A percentile compares a stretch with the other conserved stretches of the same genome.
Conservation (phyloP, 768 basidiomycete species). For the Mycena kentingensis region DNA sequence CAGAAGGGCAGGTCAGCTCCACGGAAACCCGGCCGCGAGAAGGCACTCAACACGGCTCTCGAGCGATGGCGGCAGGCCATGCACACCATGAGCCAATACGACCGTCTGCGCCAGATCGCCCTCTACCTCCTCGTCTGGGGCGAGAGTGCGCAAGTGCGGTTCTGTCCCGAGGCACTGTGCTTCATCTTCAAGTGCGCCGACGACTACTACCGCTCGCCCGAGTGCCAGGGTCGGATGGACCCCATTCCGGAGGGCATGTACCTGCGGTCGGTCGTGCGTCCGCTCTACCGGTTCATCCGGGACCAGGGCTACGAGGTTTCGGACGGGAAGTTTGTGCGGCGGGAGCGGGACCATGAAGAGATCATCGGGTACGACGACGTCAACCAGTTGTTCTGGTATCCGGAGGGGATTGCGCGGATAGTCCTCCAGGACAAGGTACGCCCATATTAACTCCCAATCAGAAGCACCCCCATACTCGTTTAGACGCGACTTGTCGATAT, state of each 20-base stretch:
- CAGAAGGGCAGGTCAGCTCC: slow-evolving; percentile 45
- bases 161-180: slow-evolving; percentile 94
- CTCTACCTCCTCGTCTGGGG: slow-evolving; percentile 97
- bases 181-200: slow-evolving; percentile 99
- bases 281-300: slow-evolving; percentile 92
- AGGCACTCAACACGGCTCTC: slow-evolving; percentile 77
- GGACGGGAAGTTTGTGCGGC: slow-evolving; percentile 91
- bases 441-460: slow-evolving; percentile 10
- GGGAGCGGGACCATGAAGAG: slow-evolving; percentile 89
- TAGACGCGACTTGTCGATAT: slow-evolving; percentile 91
- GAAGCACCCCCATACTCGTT: not conserved
- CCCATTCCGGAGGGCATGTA: slow-evolving; percentile 95
- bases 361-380: slow-evolving; percentile 99
- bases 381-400: slow-evolving; percentile 99
- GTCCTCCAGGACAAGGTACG: slow-evolving; percentile 82
- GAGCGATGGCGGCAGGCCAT: slow-evolving; percentile 97
- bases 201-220: slow-evolving; percentile 97
- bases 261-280: slow-evolving; percentile 85
- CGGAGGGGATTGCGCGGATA: slow-evolving; percentile 95
- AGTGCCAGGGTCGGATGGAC: slow-evolving; percentile 91
- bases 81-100: slow-evolving; percentile 99
- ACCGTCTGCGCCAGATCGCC: slow-evolving; percentile 94
- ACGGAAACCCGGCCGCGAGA: slow-evolving; percentile 53
- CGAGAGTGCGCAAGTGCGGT: slow-evolving; percentile 96
- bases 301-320: slow-evolving; percentile 97